These are phyloP conservation scores for Cytospora paraplurivora DNA, from an alignment of 2,329 filamentous ascomycete species.

Conservation along the genomic window DNA sequence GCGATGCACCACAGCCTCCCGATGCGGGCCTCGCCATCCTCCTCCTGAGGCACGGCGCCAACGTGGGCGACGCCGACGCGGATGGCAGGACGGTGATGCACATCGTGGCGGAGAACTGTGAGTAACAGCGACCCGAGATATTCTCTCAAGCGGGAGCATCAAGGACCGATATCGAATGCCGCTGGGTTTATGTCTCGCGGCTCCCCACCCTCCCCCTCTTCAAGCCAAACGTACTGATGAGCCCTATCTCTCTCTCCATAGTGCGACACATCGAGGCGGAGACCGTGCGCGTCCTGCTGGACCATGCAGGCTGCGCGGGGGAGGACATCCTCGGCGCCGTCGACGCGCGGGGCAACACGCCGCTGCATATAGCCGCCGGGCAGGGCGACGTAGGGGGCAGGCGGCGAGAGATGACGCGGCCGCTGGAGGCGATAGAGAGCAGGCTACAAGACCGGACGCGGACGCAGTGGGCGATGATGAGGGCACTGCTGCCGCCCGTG, in stretches of 20 bases:
- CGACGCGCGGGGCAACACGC: not conserved
- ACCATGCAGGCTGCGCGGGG: not conserved
- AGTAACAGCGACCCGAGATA: too few relatives aligned
- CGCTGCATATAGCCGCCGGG: not conserved
- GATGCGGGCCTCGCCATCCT: slow-evolving; percentile 37
- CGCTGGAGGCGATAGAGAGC: not conserved
- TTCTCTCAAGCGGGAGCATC: too few relatives aligned
- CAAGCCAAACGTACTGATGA: too few relatives aligned
- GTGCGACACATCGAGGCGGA: slow-evolving; percentile 30
- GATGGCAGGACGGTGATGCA: slow-evolving; percentile 33
- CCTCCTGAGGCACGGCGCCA: slow-evolving; percentile 30
- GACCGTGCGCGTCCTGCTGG: slow-evolving; percentile 30
- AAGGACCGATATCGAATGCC: too few relatives aligned
- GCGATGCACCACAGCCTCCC: slow-evolving; percentile 45
- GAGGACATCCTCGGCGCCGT: not conserved
- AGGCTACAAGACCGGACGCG: not conserved
- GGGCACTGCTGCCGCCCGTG: not conserved
- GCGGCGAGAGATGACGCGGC: not conserved
- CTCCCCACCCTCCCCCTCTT: too few relatives aligned
- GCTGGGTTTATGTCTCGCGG: too few relatives aligned
- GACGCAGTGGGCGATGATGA: slow-evolving; percentile 4
- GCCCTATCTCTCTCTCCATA: not conserved
- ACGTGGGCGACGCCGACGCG: slow-evolving; percentile 25
- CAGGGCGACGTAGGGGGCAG: not conserved
- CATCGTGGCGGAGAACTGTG: slow-evolving; percentile 30